Base-by-base conservation (phyloP, 1,139 yeast genomes). In the Nakaseomyces kungkrabaensis region DNA sequence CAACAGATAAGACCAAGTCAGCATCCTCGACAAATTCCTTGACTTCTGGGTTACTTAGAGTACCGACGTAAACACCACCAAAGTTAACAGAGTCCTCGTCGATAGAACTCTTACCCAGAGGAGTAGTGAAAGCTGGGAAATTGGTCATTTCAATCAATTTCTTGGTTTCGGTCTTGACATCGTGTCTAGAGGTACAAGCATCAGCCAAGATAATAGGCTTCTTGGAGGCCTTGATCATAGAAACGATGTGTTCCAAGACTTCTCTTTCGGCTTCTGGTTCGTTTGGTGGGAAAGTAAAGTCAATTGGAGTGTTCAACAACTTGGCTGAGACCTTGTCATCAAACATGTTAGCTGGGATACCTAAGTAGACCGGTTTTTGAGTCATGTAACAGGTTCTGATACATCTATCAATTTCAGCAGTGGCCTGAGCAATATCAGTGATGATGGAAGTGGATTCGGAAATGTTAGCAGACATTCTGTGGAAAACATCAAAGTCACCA, bases 11-110 rank as follows among this genome's bases (percentile, higher is more conserved):
- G 51, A 85, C 74, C 69, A 85, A 75, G 70, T 85, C 95, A 24
- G 94, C 76, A 46, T 74, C 67, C 67, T 85, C 94, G 51, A 85
- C 92, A 38, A 81, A 78, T 56, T 78, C 81, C 65, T 81, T 81
- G 46, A 85, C 89, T 54, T 78, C 83, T 49, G 92, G 89, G 54
- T 76, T 71, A 37, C 77, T 82, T 60, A 86, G 72, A n/a, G 85
- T 76, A 56, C 96, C 96, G 52, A 85, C 85, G 64, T 86, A 86
- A 49, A 83, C 89, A 68, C 96, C 96, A 55, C 89, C 92, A 66
- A 79, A 86, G 66, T 89, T 74, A 51, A 82, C 78, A 63, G 82
- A 75, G 52, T 74, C 73, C 71, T 86, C 96, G 68, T 84, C 81
- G 61, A 85, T 78, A 36, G 79, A 76, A 54, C 89, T 84, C 70